phyloP scores from a whole-genome alignment of 139 green algal genomes.

The Chlamydomonas eustigma region DNA sequence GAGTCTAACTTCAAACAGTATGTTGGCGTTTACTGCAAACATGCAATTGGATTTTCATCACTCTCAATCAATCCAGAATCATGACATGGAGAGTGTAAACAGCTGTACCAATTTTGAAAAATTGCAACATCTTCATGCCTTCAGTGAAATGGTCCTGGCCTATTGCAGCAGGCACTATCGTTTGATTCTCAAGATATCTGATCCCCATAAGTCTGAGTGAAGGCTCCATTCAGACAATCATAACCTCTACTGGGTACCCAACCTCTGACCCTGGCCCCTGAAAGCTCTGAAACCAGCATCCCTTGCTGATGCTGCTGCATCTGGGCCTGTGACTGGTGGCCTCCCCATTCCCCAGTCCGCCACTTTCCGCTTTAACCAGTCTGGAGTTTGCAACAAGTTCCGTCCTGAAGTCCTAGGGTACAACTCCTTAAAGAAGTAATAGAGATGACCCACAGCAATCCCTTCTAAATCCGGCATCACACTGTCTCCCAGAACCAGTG shows the following conservation, averaged over 20 bases:
- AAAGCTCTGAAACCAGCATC: conserved; percentile 25
- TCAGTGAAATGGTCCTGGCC: too few species aligned
- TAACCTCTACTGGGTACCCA: conserved; percentile 17
- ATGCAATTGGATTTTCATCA: too few species aligned
- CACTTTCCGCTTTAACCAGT: conserved; percentile 20
- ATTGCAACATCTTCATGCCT: too few species aligned
- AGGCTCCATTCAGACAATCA: too few species aligned
- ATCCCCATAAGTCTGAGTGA: too few species aligned
- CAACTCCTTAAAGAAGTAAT: conserved; percentile 45
- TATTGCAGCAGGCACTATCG: too few species aligned
- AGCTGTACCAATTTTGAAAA: too few species aligned
- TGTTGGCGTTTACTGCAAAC: too few species aligned
- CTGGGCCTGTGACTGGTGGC: not conserved
- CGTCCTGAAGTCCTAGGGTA: conserved; percentile 17
- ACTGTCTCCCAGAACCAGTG: conserved; percentile 40
- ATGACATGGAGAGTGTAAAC: too few species aligned
- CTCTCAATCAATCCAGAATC: too few species aligned
- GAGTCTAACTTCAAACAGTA: too few species aligned
- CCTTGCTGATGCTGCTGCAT: not conserved
- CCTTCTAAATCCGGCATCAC: conserved; percentile 43
- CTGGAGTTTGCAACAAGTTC: conserved; percentile 18
- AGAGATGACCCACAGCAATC: conserved; percentile 56
- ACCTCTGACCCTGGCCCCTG: conserved; percentile 11
- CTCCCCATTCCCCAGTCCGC: conserved; percentile 20
- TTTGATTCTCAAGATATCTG: too few species aligned